Percentiles rank a stretch among this genome's conserved stretches.
These are phyloP conservation scores for Takakia lepidozioides DNA, from an alignment of 225 moss, liverwort and hornwort species.

Conservation along the genomic window DNA sequence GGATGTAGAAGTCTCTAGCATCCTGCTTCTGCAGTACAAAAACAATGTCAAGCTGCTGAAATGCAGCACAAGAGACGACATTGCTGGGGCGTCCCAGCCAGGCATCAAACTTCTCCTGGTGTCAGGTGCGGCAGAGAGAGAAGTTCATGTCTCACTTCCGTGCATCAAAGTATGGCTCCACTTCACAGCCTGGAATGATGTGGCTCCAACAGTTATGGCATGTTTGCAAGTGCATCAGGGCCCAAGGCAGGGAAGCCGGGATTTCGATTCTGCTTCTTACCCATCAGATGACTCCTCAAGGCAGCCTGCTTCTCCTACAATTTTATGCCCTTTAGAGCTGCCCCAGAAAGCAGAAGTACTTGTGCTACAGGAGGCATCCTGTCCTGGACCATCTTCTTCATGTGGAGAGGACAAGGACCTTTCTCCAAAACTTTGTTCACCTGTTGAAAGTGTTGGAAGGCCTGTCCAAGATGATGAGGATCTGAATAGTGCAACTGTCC, in stretches of 20 bases:
- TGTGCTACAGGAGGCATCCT: slow-evolving; percentile 34
- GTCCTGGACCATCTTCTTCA: slow-evolving; percentile 11
- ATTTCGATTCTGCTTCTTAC: slow-evolving; percentile 11
- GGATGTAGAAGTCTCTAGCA: slow-evolving; percentile 23
- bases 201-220: slow-evolving; percentile 39
- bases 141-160: slow-evolving; percentile 71
- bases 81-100: slow-evolving; percentile 13
- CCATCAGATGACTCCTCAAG: slow-evolving; percentile 9
- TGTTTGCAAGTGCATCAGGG: slow-evolving; percentile 5
- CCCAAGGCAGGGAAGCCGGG: no score
- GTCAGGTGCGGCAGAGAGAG: slow-evolving; percentile 28
- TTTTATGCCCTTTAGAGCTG: slow-evolving; percentile 11
- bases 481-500: slow-evolving; percentile 30
- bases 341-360: slow-evolving; percentile 25
- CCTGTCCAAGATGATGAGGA: slow-evolving; percentile 14
- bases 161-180: slow-evolving; percentile 69
- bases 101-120: slow-evolving; percentile 26
- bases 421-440: slow-evolving; percentile 10
- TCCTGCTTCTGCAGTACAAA: slow-evolving; percentile 27
- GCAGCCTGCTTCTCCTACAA: slow-evolving; percentile 2
- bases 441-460: slow-evolving; percentile 10
- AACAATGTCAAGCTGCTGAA: slow-evolving; percentile 36
- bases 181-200: slow-evolving; percentile 56
- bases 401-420: slow-evolving; percentile 8
- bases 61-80: slow-evolving; percentile 38